Evolutionary conservation across 202 grass and related monocot species (phyloP).

Genomic region (Setaria italica): DNA sequence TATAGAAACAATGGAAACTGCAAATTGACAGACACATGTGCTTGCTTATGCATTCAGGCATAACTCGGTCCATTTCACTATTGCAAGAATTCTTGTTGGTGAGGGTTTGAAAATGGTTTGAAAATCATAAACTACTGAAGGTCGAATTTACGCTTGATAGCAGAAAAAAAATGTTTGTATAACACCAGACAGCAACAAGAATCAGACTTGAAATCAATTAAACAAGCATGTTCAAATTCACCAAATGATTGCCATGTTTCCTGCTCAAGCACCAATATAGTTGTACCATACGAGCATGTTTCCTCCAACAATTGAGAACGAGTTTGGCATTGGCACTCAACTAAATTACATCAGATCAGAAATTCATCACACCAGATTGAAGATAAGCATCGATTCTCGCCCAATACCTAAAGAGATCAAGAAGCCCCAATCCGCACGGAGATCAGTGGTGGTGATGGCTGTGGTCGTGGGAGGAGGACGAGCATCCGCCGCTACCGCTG

Average conservation of each 20-base stretch:
- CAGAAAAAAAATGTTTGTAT: background rate
- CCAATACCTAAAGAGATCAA: constrained; percentile 15
- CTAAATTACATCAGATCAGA: background rate
- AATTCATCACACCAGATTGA: constrained; percentile 3
- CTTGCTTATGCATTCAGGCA: too few relatives aligned
- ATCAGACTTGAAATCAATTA: background rate
- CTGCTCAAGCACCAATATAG: background rate
- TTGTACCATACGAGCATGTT: background rate
- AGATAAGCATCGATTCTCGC: background rate
- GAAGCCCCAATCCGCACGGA: background rate
- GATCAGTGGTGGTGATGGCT: constrained; percentile 37
- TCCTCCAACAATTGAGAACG: background rate
- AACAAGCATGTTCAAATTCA: background rate
- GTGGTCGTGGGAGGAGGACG: constrained; percentile 33
- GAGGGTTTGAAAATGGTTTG: background rate
- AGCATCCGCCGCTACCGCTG: constrained; percentile 23
- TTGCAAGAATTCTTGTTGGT: background rate
- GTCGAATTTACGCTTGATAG: background rate
- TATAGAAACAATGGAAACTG: background rate
- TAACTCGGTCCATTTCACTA: too few relatives aligned
- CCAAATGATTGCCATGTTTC: background rate
- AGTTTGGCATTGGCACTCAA: background rate
- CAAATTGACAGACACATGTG: background rate
- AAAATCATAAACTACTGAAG: background rate
- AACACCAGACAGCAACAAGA: background rate